phyloP scores from a whole-genome alignment of 192 early-diverging fungal species.

The Backusella westeae region DNA sequence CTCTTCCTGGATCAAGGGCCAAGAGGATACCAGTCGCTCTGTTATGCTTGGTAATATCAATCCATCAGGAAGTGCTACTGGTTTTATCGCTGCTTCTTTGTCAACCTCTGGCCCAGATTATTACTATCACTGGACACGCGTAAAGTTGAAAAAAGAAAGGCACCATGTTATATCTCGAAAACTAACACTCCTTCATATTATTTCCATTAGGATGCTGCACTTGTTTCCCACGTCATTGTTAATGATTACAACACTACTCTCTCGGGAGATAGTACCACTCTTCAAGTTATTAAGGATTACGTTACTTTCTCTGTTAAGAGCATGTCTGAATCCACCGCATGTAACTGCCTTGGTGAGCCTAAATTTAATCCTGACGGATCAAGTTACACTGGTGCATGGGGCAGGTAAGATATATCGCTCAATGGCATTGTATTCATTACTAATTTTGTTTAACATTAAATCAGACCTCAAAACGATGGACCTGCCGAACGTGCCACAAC shows the following conservation, averaged over 20 bases:
- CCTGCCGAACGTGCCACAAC: slow-evolving; percentile 53
- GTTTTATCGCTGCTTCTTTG: slow-evolving; percentile 30
- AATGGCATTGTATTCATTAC: not conserved
- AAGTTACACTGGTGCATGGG: slow-evolving; percentile 50
- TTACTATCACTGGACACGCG: slow-evolving; percentile 75
- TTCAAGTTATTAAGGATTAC: slow-evolving; percentile 38
- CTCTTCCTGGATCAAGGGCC: slow-evolving; percentile 3
- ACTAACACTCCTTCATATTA: not conserved
- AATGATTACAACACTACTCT: slow-evolving; percentile 16
- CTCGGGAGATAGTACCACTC: slow-evolving; percentile 14
- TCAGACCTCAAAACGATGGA: slow-evolving; percentile 69
- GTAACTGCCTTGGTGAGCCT: slow-evolving; percentile 59
- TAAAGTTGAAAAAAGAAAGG: slow-evolving; percentile 28
- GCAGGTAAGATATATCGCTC: slow-evolving; percentile 17
- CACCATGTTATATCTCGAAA: not conserved
- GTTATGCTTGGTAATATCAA: slow-evolving; percentile 27
- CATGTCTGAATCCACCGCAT: slow-evolving; percentile 26
- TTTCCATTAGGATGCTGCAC: slow-evolving; percentile 33
- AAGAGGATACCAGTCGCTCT: not conserved
- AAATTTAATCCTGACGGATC: slow-evolving; percentile 61
- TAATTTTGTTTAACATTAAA: not conserved
- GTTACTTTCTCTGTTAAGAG: slow-evolving; percentile 26
- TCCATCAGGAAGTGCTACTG: slow-evolving; percentile 13
- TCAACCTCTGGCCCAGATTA: slow-evolving; percentile 58
- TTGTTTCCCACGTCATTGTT: slow-evolving; percentile 12